Evolutionary conservation across 2,329 filamentous ascomycete genomes (phyloP).

Genomic region (Neopestalotiopsis rosae): DNA sequence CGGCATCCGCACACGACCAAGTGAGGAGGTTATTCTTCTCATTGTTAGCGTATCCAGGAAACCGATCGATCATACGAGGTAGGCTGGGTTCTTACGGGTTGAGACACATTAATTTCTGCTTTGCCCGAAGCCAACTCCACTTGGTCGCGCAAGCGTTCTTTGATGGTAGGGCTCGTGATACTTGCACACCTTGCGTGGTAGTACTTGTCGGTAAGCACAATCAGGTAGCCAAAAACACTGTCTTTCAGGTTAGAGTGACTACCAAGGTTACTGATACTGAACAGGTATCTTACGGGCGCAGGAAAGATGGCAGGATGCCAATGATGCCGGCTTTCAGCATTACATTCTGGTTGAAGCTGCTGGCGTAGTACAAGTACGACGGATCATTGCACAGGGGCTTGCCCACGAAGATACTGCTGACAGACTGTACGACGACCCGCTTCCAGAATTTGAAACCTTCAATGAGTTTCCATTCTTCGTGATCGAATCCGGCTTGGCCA

Average conservation of each 20-base stretch:
- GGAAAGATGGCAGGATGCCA: not conserved
- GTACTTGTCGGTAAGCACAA: not conserved
- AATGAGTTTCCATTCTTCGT: not conserved
- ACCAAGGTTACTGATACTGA: not conserved
- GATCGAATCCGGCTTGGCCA: not conserved
- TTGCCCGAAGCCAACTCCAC: not conserved
- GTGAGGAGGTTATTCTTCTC: not conserved
- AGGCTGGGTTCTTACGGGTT: not conserved
- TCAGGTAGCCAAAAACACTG: not conserved
- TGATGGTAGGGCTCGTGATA: not conserved
- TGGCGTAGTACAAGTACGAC: not conserved
- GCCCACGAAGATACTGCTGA: not conserved
- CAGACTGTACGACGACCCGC: not conserved
- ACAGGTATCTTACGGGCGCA: not conserved
- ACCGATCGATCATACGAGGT: too few relatives aligned
- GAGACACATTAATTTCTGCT: not conserved
- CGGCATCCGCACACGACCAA: not conserved
- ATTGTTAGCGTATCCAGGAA: not conserved
- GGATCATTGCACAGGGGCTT: not conserved
- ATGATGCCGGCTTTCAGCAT: conserved; percentile 1
- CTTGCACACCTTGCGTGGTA: not conserved
- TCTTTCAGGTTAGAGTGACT: not conserved
- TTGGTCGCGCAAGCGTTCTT: not conserved
- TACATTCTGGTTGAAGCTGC: not conserved
- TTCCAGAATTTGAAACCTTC: conserved; percentile 5